Conservation (phyloP, 2,329 filamentous ascomycete genomes). For the Pestalotiopsis fici region DNA sequence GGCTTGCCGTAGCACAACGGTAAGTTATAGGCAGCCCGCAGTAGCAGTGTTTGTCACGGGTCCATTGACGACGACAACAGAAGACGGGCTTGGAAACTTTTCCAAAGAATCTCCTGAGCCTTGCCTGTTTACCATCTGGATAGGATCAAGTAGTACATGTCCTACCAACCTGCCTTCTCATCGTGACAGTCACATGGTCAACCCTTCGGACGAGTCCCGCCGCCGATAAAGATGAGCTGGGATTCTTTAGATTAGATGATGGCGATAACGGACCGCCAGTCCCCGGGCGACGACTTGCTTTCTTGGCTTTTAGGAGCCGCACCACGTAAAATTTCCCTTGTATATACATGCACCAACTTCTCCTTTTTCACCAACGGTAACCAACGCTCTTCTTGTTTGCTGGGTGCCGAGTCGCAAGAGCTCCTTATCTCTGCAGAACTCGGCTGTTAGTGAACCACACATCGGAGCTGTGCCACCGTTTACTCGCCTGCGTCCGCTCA, state of each 20-base stretch:
- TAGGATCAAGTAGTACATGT: not conserved
- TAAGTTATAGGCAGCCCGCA: not conserved
- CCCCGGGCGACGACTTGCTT: not conserved
- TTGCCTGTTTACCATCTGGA: not conserved
- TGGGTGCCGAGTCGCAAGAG: not conserved
- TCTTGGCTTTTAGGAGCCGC: not conserved
- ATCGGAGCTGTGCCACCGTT: not conserved
- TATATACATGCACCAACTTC: not conserved
- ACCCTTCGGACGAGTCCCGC: not conserved
- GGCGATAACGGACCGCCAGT: not conserved
- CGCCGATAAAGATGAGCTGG: not conserved
- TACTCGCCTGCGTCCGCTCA: not conserved
- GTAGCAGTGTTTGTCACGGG: not conserved
- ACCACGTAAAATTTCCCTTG: not conserved
- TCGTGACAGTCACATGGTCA: not conserved
- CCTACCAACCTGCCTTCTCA: not conserved
- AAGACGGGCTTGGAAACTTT: not conserved
- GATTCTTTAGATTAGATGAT: conserved; percentile 3
- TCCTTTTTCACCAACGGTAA: not conserved
- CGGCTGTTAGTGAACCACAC: not conserved
- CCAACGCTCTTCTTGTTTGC: not conserved
- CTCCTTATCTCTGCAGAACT: not conserved
- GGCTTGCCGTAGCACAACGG: not conserved
- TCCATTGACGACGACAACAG: not conserved
- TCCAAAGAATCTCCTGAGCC: not conserved